phyloP scores from a whole-genome alignment of 768 basidiomycete genomes.

The Lentinula aciculospora region DNA sequence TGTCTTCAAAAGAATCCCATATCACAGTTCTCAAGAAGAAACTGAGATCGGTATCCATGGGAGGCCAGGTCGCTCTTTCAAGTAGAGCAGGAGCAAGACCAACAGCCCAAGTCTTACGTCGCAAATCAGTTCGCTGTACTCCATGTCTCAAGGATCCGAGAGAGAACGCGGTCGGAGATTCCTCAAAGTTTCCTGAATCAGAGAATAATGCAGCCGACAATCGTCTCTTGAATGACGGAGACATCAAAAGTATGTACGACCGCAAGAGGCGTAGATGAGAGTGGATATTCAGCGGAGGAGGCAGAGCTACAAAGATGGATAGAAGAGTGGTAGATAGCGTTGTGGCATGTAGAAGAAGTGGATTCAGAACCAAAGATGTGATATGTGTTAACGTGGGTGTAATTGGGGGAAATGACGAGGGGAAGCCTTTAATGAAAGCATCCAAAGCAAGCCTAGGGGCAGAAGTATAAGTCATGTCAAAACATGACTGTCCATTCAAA shows the following conservation, averaged over 20 bases:
- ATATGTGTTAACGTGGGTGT: constrained; percentile 62
- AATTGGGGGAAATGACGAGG: constrained; percentile 50
- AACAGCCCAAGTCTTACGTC: constrained; percentile 47
- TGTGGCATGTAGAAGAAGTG: constrained; percentile 56
- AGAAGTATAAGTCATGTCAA: constrained; percentile 18
- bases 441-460: constrained; percentile 27
- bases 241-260: constrained; percentile 70
- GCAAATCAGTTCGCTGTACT: constrained; percentile 18
- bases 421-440: constrained; percentile 54
- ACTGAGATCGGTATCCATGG: constrained; percentile 78
- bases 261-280: constrained; percentile 65
- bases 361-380: constrained; percentile 54
- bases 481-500: constrained; percentile 19
- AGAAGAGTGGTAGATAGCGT: constrained; percentile 65
- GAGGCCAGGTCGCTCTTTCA: constrained; percentile 78
- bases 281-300: constrained; percentile 61
- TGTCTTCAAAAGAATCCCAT: constrained; percentile 63
- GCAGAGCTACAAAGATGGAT: constrained; percentile 55
- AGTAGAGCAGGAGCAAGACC: constrained; percentile 72
- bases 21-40: constrained; percentile 82
- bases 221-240: constrained; percentile 66
- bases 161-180: constrained; percentile 7
- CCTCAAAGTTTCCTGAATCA: constrained; percentile 51
- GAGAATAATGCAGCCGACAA: constrained; percentile 73
- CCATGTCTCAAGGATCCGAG: constrained; percentile 24